phyloP scores from a whole-genome alignment of 2,329 filamentous ascomycete species.

The Aspergillus sp. region DNA sequence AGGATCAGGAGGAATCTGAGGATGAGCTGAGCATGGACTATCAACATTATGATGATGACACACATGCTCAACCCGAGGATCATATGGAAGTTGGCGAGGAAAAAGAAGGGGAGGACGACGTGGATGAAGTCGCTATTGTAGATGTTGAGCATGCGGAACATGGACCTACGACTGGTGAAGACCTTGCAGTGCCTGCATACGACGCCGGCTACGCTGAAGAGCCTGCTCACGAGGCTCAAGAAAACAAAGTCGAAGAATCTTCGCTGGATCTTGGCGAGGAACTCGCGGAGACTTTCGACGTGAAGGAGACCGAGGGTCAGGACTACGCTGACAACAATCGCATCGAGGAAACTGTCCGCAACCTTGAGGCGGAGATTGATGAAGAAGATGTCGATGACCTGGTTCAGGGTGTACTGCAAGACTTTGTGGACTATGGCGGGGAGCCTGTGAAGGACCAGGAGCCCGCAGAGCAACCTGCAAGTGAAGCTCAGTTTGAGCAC shows the following conservation, averaged over 20 bases:
- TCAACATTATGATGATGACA: not conserved
- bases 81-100: not conserved
- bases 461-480: not conserved
- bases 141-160: not conserved
- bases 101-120: not conserved
- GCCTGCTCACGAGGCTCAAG: not conserved
- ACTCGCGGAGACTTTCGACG: not conserved
- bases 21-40: not conserved
- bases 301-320: not conserved
- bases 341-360: not conserved
- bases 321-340: not conserved
- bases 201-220: constrained; percentile 1
- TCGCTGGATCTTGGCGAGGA: not conserved
- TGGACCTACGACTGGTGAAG: not conserved
- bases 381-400: constrained; percentile 8
- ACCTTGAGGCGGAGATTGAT: not conserved
- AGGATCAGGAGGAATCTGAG: constrained; percentile 9
- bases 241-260: not conserved
- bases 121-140: not conserved
- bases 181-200: not conserved
- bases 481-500: not conserved
- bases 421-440: not conserved
- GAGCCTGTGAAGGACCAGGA: not conserved
- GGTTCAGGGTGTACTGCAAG: not conserved
- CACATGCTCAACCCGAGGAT: not conserved